A percentile compares a stretch with the other conserved stretches of the same genome.
Evolutionary conservation across 2,329 filamentous ascomycete genomes (phyloP).

Genomic region (Colletotrichum aenigma): DNA sequence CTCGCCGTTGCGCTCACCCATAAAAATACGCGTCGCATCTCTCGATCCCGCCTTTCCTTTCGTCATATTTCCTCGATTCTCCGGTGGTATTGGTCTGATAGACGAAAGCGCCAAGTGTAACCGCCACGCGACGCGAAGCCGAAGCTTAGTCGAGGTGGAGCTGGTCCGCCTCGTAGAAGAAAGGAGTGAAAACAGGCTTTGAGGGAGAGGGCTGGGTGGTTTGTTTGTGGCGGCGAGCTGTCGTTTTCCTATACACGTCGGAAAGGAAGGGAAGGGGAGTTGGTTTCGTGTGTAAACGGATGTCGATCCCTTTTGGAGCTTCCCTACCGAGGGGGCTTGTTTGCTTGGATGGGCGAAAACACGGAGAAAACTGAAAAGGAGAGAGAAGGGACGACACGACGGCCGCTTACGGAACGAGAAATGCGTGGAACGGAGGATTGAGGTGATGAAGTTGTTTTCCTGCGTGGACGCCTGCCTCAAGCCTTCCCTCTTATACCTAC

Average conservation of each 20-base stretch:
- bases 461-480: conserved; percentile 21
- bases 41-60: conserved; percentile 10
- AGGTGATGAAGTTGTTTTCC: conserved; percentile 15
- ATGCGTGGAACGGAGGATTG: conserved; percentile 12
- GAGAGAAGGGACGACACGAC: background rate
- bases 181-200: background rate
- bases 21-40: conserved; percentile 1
- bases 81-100: conserved; percentile 1
- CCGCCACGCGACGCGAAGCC: background rate
- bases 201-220: background rate
- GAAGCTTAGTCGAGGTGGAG: background rate
- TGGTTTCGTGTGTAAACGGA: background rate
- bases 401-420: conserved; percentile 8
- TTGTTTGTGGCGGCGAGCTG: conserved; percentile 8
- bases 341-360: background rate
- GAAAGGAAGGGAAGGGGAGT: background rate
- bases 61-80: conserved; percentile 1
- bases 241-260: background rate
- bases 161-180: background rate
- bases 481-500: conserved; percentile 21
- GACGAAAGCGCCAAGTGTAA: conserved; percentile 1
- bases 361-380: background rate
- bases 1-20: background rate
- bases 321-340: background rate
- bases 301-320: background rate